Evolutionary conservation across 495 filamentous ascomycete species (phyloP).

Genomic region (Pseudevernia furfuracea): DNA sequence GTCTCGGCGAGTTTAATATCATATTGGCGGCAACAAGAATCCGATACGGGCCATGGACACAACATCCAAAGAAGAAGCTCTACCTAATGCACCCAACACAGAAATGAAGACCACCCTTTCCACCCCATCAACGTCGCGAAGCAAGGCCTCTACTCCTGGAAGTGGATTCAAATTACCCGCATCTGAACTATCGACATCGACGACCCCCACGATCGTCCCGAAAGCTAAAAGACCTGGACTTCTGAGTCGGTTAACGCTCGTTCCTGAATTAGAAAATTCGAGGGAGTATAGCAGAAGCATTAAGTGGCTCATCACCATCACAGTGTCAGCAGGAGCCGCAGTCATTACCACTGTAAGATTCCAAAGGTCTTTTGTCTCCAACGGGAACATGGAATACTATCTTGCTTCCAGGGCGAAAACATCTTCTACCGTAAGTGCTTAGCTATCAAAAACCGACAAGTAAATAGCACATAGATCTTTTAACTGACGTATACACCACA

Average conservation of each 20-base stretch:
- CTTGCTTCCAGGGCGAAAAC: not conserved
- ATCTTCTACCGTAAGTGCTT: not conserved
- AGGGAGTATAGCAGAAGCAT: constrained; percentile 59
- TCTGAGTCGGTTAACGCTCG: not conserved
- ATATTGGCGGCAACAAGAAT: not conserved
- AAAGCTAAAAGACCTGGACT: not conserved
- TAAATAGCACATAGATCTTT: not conserved
- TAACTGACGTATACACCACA: not conserved
- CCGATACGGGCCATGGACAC: not conserved
- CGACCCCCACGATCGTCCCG: not conserved
- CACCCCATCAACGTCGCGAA: not conserved
- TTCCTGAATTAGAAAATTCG: not conserved
- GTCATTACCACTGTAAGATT: constrained; percentile 80
- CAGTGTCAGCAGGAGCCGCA: constrained; percentile 68
- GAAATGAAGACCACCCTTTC: not conserved
- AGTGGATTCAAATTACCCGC: not conserved
- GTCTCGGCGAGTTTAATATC: not conserved
- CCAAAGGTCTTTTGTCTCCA: constrained; percentile 45
- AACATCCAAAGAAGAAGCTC: not conserved
- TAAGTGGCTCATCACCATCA: constrained; percentile 80
- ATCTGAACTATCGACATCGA: not conserved
- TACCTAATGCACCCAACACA: not conserved
- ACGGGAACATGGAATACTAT: not conserved
- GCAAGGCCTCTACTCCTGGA: not conserved
- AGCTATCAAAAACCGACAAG: not conserved